Base-by-base conservation (phyloP, 2,329 filamentous ascomycete species). In the Ascochyta viciae-villosae region DNA sequence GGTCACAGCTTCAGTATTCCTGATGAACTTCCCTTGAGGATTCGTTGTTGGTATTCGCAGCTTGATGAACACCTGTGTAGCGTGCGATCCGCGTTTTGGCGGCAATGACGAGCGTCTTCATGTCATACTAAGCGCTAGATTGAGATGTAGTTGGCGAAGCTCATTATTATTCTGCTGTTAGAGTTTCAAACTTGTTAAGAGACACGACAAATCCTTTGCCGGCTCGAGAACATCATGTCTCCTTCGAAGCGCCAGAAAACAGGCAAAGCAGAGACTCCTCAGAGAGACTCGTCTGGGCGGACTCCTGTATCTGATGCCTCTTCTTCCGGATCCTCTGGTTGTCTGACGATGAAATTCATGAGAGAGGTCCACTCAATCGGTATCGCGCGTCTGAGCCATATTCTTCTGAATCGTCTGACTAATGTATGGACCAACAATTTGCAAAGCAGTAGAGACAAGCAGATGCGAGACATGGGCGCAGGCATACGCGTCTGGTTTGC, bases 21-120 rank as follows among this genome's bases (percentile, higher is more conserved):
- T 23, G 19, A 9, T 6, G 13, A 10, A 2, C 9, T 24, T 12
- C 12, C 12, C 22, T 41, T 22, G 13, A 41, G 12, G 7, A 27
- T 6, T 12, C 24, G 13, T 16, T 10, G 3, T 29, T 13, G 23
- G 6, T 3, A 23, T 42, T 16, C 5, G 9, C 15, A 13, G 9
- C 13, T 9, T 7, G 23, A n/a, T 24, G 8, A 31, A 19, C 40
- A 42, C 40, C 15, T 42, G 40, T 15, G 7, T 27, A 35, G 29
- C 22, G 43, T 27, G 29, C 33, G 42, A 53, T 41, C 4, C 42
- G 50, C 50, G 35, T 42, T 53, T 16, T 23, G 6, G n/a, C 22
- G n/a, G 26, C 34, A 10, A 52, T 29, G 29, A 26, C 42, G 27
- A 39, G n/a, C 4, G 7, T 22, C 6, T 13, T 47, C 23, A 52